Percentiles rank a stretch among this genome's conserved stretches.
Evolutionary conservation across 2,329 filamentous ascomycete species (phyloP).

Genomic region (Hymenoscyphus scutula): DNA sequence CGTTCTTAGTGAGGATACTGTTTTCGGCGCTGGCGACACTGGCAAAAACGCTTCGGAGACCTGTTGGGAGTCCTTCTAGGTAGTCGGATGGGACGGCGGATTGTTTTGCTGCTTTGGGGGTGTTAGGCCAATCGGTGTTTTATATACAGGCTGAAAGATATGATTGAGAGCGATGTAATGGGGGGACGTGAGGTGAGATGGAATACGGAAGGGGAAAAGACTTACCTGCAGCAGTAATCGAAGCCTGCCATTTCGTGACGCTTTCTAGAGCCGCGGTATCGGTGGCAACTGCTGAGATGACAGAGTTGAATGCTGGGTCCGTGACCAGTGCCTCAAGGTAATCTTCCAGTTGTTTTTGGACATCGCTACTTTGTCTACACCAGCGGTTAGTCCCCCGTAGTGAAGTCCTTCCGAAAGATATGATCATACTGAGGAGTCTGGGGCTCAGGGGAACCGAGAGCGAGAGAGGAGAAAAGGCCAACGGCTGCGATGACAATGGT

Average conservation of each 20-base stretch:
- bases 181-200: background rate
- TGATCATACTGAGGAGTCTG: background rate
- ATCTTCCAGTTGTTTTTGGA: background rate
- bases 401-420: background rate
- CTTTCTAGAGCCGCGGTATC: background rate
- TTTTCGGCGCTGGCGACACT: background rate
- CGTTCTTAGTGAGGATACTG: slow-evolving; percentile 4
- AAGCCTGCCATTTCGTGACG: background rate
- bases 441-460: background rate
- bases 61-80: background rate
- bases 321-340: background rate
- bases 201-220: background rate
- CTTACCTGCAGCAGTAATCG: background rate
- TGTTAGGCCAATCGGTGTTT: background rate
- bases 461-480: slow-evolving; percentile 5
- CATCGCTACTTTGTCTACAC: background rate
- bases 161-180: too few species aligned
- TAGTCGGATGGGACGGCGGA: slow-evolving; percentile 2
- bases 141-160: background rate
- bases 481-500: background rate
- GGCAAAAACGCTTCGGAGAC: background rate
- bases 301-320: background rate
- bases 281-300: background rate
- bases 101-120: background rate
- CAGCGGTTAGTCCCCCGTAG: background rate